Percentiles rank a stretch among this genome's conserved stretches.
These are phyloP conservation scores for Raphidocelis subcapitata DNA, from an alignment of 139 green algal genomes.

Conservation along the genomic window DNA sequence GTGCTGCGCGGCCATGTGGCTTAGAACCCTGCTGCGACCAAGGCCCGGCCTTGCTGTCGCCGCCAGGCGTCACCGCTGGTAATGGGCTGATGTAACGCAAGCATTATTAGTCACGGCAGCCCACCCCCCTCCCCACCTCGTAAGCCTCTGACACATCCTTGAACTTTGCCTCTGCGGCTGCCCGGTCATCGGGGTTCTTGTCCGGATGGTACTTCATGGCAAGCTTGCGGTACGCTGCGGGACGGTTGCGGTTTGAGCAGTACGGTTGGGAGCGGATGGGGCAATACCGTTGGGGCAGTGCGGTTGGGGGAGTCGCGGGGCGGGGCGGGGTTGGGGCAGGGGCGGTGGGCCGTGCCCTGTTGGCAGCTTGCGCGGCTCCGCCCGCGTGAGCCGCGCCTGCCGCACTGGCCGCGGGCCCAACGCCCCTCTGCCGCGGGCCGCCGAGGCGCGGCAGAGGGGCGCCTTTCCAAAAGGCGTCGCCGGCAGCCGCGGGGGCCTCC, in stretches of 20 bases:
- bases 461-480: too few relatives aligned
- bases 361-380: too few relatives aligned
- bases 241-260: too few relatives aligned
- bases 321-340: not conserved
- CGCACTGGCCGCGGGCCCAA: too few relatives aligned
- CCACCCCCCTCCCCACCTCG: conserved; percentile 43
- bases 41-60: too few relatives aligned
- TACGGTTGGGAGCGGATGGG: not conserved
- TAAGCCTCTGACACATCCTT: conserved; percentile 89
- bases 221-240: conserved; percentile 81
- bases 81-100: too few relatives aligned
- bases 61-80: too few relatives aligned
- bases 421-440: too few relatives aligned
- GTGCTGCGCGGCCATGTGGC: not conserved
- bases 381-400: too few relatives aligned
- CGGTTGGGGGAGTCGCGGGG: not conserved
- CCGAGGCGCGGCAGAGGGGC: too few relatives aligned
- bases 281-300: not conserved
- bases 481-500: too few relatives aligned
- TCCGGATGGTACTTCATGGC: conserved; percentile 87
- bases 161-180: conserved; percentile 73
- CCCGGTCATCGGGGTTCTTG: conserved; percentile 71
- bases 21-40: too few relatives aligned
- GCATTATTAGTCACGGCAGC: not conserved
- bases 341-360: not conserved